These are phyloP conservation scores for Podila clonocystis DNA, from an alignment of 192 early-diverging fungal genomes.

Conservation along the genomic window DNA sequence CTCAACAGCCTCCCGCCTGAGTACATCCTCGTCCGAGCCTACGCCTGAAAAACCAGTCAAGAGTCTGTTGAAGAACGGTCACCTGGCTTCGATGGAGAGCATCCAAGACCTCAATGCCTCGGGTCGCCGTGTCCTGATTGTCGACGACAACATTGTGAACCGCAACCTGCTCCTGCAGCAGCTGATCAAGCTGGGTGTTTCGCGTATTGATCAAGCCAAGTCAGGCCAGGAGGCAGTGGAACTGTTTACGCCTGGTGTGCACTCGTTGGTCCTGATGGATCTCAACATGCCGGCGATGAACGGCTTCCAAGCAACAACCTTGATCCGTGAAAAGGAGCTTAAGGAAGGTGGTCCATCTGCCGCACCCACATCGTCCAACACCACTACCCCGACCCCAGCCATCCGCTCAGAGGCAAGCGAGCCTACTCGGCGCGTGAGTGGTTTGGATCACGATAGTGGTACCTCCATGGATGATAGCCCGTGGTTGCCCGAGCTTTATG, in stretches of 20 bases:
- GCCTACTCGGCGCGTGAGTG: constrained; percentile 5
- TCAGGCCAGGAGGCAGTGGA: constrained; percentile 46
- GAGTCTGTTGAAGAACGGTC: constrained; percentile 24
- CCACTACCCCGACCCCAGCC: not conserved
- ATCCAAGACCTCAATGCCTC: constrained; percentile 26
- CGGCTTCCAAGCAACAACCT: constrained; percentile 26
- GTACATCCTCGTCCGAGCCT: not conserved
- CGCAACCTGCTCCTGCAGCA: constrained; percentile 40
- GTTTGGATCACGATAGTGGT: constrained; percentile 3
- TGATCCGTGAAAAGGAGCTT: constrained; percentile 43
- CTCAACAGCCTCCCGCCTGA: not conserved
- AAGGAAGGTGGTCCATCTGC: constrained; percentile 4
- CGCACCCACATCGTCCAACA: no score
- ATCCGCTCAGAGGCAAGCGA: not conserved
- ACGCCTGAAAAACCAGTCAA: constrained; percentile 16
- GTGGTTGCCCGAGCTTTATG: constrained; percentile 40
- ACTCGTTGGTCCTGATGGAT: constrained; percentile 43
- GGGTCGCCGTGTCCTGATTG: constrained; percentile 42
- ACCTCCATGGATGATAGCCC: constrained; percentile 3
- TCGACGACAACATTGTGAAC: constrained; percentile 44
- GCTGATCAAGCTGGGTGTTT: constrained; percentile 32
- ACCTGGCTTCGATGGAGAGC: constrained; percentile 18
- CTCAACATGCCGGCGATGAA: constrained; percentile 48
- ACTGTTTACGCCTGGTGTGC: constrained; percentile 21
- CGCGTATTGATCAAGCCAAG: constrained; percentile 26